phyloP scores from a whole-genome alignment of 208 protist genomes.

The Borovskyia barvae region DNA sequence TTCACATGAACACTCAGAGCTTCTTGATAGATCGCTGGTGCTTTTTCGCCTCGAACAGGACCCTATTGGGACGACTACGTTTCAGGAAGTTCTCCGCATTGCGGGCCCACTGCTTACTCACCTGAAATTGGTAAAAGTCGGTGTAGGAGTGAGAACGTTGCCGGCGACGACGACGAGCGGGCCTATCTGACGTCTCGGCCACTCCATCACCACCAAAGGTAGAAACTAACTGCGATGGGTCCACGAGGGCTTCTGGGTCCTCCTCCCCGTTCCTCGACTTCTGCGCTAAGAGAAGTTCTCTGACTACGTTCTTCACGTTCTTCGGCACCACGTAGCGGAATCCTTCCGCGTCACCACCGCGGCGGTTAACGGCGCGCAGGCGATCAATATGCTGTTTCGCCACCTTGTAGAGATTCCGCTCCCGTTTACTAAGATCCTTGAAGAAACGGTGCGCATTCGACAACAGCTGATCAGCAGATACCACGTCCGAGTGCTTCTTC shows the following conservation, averaged over 20 bases:
- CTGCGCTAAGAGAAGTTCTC: slow-evolving; percentile 51
- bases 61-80: slow-evolving; percentile 66
- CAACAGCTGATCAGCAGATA: slow-evolving; percentile 63
- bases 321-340: slow-evolving; percentile 85
- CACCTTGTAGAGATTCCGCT: slow-evolving; percentile 50
- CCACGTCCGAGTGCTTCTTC: slow-evolving; percentile 54
- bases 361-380: slow-evolving; percentile 75
- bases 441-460: slow-evolving; percentile 78
- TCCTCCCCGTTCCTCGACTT: slow-evolving; percentile 23
- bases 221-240: slow-evolving; percentile 48
- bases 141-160: slow-evolving; percentile 47
- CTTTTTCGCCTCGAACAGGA: slow-evolving; percentile 81
- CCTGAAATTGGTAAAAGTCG: slow-evolving; percentile 91
- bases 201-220: slow-evolving; percentile 71
- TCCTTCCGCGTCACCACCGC: slow-evolving; percentile 85
- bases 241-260: slow-evolving; percentile 26
- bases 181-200: slow-evolving; percentile 48
- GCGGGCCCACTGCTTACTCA: slow-evolving; percentile 80
- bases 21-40: slow-evolving; percentile 85
- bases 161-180: slow-evolving; percentile 51
- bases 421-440: slow-evolving; percentile 52
- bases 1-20: slow-evolving; percentile 28
- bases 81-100: slow-evolving; percentile 88
- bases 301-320: slow-evolving; percentile 69
- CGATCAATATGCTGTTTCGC: slow-evolving; percentile 58